These are phyloP conservation scores for Amanita muscaria DNA, from an alignment of 768 basidiomycete species.

Conservation along the genomic window DNA sequence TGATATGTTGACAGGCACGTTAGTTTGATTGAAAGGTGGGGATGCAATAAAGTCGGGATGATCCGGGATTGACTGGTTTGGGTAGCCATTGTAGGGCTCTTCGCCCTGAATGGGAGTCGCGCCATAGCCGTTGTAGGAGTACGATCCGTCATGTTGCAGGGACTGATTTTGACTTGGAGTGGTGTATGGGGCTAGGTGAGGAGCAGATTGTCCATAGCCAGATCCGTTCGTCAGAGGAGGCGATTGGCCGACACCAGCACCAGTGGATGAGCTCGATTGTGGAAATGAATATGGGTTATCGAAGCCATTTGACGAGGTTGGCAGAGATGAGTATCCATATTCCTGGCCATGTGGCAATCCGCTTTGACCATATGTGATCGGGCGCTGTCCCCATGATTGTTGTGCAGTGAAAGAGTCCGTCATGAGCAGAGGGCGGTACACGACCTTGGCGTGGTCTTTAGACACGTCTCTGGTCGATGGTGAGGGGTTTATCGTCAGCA, in stretches of 20 bases:
- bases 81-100: not conserved
- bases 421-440: constrained; percentile 11
- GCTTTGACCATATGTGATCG: constrained; percentile 18
- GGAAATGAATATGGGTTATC: constrained; percentile 2
- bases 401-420: constrained; percentile 18
- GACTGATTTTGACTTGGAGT: not conserved
- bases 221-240: constrained; percentile 4
- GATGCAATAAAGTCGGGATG: not conserved
- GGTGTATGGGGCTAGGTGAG: not conserved
- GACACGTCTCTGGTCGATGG: not conserved
- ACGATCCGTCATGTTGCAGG: not conserved
- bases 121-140: not conserved
- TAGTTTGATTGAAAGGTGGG: not conserved
- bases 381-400: constrained; percentile 20
- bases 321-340: constrained; percentile 13
- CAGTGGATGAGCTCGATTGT: constrained; percentile 7
- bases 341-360: constrained; percentile 30
- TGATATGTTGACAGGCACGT: not conserved
- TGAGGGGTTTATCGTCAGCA: not conserved
- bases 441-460: not conserved
- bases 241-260: constrained; percentile 11
- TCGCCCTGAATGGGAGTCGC: not conserved
- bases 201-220: constrained; percentile 10
- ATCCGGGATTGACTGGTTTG: not conserved
- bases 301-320: constrained; percentile 2